Conservation (phyloP, 352 stramenopile genomes). For the Pythium volutum region DNA sequence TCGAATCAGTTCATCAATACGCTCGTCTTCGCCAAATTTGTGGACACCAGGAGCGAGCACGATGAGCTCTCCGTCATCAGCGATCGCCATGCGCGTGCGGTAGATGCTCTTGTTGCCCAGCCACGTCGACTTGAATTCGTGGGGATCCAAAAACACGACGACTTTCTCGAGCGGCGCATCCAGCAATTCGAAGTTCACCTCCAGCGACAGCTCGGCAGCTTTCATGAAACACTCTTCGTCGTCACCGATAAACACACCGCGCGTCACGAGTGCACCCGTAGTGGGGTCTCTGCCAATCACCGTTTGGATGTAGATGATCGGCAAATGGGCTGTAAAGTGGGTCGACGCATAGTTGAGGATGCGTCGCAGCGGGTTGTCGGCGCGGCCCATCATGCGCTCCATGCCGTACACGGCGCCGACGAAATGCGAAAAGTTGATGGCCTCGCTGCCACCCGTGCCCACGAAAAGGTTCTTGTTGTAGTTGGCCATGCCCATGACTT, state of each 20-base stretch:
- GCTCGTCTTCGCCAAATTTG: slow-evolving; percentile 93
- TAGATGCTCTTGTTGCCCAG: slow-evolving; percentile 99
- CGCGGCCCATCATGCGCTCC: slow-evolving; percentile 97
- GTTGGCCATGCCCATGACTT: slow-evolving; percentile 99
- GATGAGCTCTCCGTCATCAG: slow-evolving; percentile 92
- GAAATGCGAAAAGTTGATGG: slow-evolving; percentile 98
- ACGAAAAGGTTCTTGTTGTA: slow-evolving; percentile 99
- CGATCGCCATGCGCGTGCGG: slow-evolving; percentile 96
- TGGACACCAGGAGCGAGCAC: slow-evolving; percentile 93
- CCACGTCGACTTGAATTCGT: slow-evolving; percentile 98
- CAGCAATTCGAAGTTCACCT: slow-evolving; percentile 96
- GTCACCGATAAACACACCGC: slow-evolving; percentile 95
- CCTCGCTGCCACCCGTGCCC: slow-evolving; percentile 90
- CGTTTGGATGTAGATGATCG: slow-evolving; percentile 95
- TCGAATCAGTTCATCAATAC: slow-evolving; percentile 95
- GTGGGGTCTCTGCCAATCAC: slow-evolving; percentile 82
- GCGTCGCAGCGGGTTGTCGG: slow-evolving; percentile 93
- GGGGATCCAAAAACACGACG: slow-evolving; percentile 94
- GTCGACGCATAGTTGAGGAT: slow-evolving; percentile 96
- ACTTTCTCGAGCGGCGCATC: slow-evolving; percentile 90
- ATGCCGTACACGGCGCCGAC: slow-evolving; percentile 97
- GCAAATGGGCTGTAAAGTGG: slow-evolving; percentile 87
- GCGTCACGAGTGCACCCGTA: slow-evolving; percentile 63
- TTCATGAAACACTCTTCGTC: slow-evolving; percentile 95
- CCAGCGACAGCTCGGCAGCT: slow-evolving; percentile 91